phyloP scores from a whole-genome alignment of 371 early-diverging fungal species.

The Conidiobolus incongruus region DNA sequence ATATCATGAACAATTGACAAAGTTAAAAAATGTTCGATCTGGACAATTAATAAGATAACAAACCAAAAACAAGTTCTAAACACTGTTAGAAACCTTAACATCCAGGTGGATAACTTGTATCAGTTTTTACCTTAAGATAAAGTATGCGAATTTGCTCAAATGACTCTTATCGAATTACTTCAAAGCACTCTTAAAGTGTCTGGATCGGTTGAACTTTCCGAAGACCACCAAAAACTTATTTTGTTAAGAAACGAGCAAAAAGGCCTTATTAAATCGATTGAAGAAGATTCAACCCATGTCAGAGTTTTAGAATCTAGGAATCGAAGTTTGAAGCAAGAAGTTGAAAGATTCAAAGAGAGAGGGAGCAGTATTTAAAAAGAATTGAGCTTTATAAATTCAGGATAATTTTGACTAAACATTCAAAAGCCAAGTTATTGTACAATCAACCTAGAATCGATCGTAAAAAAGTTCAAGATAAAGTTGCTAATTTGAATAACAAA shows the following conservation, averaged over 20 bases:
- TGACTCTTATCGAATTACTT: conserved; percentile 50
- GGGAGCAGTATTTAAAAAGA: conserved; percentile 10
- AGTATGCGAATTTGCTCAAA: conserved; percentile 12
- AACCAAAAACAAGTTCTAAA: conserved; percentile 35
- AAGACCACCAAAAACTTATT: conserved; percentile 40
- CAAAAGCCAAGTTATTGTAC: background rate
- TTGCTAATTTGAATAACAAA: background rate
- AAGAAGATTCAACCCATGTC: conserved; percentile 24
- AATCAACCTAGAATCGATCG: background rate
- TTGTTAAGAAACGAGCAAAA: conserved; percentile 34
- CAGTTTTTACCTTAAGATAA: background rate
- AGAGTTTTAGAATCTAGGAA: conserved; percentile 29
- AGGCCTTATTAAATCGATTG: conserved; percentile 14
- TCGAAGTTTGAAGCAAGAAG: conserved; percentile 39
- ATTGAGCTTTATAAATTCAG: background rate
- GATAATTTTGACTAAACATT: background rate
- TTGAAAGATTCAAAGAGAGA: conserved; percentile 42
- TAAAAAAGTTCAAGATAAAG: background rate
- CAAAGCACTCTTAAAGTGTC: conserved; percentile 67
- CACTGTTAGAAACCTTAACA: conserved; percentile 30
- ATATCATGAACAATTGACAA: conserved; percentile 46
- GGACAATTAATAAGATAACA: conserved; percentile 46
- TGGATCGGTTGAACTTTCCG: conserved; percentile 36
- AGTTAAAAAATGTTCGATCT: conserved; percentile 35
- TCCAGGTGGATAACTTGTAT: conserved; percentile 88